These are phyloP conservation scores for Coffea humblotiana DNA, from an alignment of 305 asterid species.

Conservation along the genomic window DNA sequence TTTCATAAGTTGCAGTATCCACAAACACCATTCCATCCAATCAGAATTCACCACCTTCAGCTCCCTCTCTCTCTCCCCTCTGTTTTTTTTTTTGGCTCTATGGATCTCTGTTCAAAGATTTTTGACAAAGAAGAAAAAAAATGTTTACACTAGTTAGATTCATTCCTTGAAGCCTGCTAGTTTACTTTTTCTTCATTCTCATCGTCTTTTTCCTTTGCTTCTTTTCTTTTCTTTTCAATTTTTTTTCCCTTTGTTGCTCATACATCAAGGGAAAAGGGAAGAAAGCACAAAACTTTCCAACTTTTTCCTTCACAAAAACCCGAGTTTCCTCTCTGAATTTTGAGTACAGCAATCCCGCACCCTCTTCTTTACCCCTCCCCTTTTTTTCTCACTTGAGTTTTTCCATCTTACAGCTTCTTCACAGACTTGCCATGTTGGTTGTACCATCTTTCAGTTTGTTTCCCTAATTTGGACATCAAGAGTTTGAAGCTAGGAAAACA, in stretches of 20 bases:
- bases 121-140: background rate
- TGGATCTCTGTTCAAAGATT: conserved; percentile 15
- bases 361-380: background rate
- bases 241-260: conserved; percentile 29
- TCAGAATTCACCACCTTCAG: conserved; percentile 56
- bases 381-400: conserved; percentile 33
- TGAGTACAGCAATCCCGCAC: conserved; percentile 10
- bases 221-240: conserved; percentile 19
- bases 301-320: conserved; percentile 28
- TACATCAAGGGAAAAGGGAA: conserved; percentile 33
- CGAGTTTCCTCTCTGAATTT: conserved; percentile 35
- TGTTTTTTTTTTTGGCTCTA: conserved; percentile 16
- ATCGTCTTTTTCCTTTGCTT: conserved; percentile 16
- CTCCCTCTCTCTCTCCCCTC: conserved; percentile 18
- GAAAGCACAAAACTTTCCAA: conserved; percentile 33
- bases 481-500: conserved; percentile 17
- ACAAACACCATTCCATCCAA: conserved; percentile 67
- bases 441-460: conserved; percentile 28
- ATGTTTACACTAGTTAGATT: conserved; percentile 10
- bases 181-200: conserved; percentile 11
- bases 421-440: conserved; percentile 21
- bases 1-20: conserved; percentile 58
- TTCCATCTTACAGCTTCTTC: conserved; percentile 40
- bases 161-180: conserved; percentile 25
- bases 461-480: conserved; percentile 19